A percentile compares a stretch with the other conserved stretches of the same genome.
Conservation (phyloP, 768 basidiomycete species). For the Tricholoma sp. region DNA sequence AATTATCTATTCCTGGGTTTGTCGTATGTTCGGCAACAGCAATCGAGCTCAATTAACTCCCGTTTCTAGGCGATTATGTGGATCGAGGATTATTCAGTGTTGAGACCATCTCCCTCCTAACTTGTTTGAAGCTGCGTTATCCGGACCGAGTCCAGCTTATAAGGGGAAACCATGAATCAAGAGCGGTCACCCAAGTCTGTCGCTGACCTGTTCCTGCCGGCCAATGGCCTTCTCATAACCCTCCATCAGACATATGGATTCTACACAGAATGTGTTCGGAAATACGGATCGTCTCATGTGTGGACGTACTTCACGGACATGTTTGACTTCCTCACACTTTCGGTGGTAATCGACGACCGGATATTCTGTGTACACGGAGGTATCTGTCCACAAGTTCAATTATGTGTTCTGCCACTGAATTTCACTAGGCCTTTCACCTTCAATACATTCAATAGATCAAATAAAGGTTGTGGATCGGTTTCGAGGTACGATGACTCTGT, state of each 20-base stretch:
- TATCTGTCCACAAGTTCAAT: constrained; percentile 27
- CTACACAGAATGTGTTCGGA: constrained; percentile 96
- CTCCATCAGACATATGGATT: constrained; percentile 88
- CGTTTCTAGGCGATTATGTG: constrained; percentile 85
- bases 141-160: constrained; percentile 96
- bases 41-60: constrained; percentile 6
- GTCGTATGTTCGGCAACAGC: constrained; percentile 24
- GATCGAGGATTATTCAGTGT: constrained; percentile 97
- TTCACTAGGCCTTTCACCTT: constrained; percentile 81
- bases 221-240: constrained; percentile 23
- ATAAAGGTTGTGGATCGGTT: constrained; percentile 99
- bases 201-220: constrained; percentile 15
- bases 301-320: constrained; percentile 99
- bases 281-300: constrained; percentile 92
- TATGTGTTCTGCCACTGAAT: constrained; percentile 10
- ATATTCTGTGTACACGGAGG: constrained; percentile 99
- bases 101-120: constrained; percentile 95
- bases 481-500: constrained; percentile 54
- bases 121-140: constrained; percentile 94
- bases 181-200: constrained; percentile 95
- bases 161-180: constrained; percentile 94
- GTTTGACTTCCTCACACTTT: constrained; percentile 98
- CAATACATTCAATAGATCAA: constrained; percentile 98
- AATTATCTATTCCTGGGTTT: constrained; percentile 97
- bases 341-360: constrained; percentile 96